Percentiles rank a stretch among this genome's conserved stretches.
These are phyloP conservation scores for Penicillium canescens DNA, from an alignment of 495 filamentous ascomycete species.

Conservation along the genomic window DNA sequence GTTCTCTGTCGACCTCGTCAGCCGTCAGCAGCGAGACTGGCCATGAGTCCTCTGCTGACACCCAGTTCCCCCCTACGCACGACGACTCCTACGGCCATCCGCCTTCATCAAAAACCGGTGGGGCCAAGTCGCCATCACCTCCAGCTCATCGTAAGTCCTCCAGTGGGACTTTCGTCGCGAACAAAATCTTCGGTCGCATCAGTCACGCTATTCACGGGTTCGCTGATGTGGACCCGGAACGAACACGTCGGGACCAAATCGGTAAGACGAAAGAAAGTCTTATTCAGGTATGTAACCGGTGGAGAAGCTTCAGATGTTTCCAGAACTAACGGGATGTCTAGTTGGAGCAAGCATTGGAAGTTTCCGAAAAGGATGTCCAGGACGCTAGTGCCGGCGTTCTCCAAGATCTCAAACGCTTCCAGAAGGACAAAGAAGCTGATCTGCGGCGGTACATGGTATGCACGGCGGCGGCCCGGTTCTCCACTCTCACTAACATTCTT, in stretches of 20 bases:
- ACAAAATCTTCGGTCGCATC: slow-evolving; percentile 92
- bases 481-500: slow-evolving; percentile 12
- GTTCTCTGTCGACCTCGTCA: slow-evolving; percentile 63
- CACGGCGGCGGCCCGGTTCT: slow-evolving; percentile 9
- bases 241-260: slow-evolving; percentile 88
- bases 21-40: slow-evolving; percentile 46
- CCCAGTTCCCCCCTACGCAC: slow-evolving; percentile 90
- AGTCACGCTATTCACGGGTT: slow-evolving; percentile 95
- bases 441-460: slow-evolving; percentile 92
- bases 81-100: slow-evolving; percentile 63
- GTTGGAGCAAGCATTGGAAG: slow-evolving; percentile 85
- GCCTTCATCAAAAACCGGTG: slow-evolving; percentile 49
- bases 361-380: slow-evolving; percentile 84
- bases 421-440: slow-evolving; percentile 91
- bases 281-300: slow-evolving; percentile 48
- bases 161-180: slow-evolving; percentile 81
- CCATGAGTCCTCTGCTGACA: slow-evolving; percentile 75
- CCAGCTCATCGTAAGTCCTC: slow-evolving; percentile 66
- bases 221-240: slow-evolving; percentile 91
- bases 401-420: slow-evolving; percentile 88
- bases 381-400: slow-evolving; percentile 85
- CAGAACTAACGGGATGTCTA: slow-evolving; percentile 37
- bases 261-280: slow-evolving; percentile 85
- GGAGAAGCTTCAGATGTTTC: not conserved
- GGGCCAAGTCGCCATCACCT: slow-evolving; percentile 25